phyloP scores from a whole-genome alignment of 345 rosid species.

The Lagerstroemia speciosa region DNA sequence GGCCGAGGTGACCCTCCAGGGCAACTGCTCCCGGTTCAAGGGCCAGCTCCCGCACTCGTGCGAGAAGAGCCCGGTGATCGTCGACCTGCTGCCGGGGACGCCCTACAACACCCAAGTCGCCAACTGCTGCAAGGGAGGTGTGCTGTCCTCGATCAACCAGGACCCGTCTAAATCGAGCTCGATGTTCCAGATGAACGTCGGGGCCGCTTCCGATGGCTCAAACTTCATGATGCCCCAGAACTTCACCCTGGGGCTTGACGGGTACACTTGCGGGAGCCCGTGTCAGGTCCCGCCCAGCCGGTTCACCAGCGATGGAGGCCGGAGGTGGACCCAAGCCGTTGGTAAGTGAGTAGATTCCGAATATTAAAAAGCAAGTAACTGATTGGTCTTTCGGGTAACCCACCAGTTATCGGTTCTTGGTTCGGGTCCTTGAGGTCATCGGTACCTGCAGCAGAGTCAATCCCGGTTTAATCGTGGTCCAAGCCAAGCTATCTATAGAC shows the following conservation, averaged over 20 bases:
- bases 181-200: slow-evolving; percentile 40
- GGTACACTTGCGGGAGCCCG: slow-evolving; percentile 53
- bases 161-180: slow-evolving; percentile 37
- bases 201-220: slow-evolving; percentile 7
- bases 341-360: too few species aligned
- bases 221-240: slow-evolving; percentile 42
- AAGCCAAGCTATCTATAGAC: too few species aligned
- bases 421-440: too few species aligned
- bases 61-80: slow-evolving; percentile 42
- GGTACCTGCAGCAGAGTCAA: too few species aligned
- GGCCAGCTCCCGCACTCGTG: slow-evolving; percentile 60
- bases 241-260: slow-evolving; percentile 51
- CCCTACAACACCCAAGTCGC: slow-evolving; percentile 37
- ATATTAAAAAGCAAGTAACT: too few species aligned
- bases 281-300: slow-evolving; percentile 35
- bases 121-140: slow-evolving; percentile 80
- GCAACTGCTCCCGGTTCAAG: slow-evolving; percentile 55
- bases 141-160: slow-evolving; percentile 51
- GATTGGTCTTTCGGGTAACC: too few species aligned
- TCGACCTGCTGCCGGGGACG: slow-evolving; percentile 74
- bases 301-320: slow-evolving; percentile 40
- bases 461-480: too few species aligned
- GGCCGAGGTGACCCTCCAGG: slow-evolving; percentile 82
- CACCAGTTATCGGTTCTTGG: too few species aligned
- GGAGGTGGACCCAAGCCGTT: slow-evolving; percentile 72